Evolutionary conservation across 2,329 filamentous ascomycete species (phyloP).

Genomic region (Gnomoniopsis smithogilvyi): DNA sequence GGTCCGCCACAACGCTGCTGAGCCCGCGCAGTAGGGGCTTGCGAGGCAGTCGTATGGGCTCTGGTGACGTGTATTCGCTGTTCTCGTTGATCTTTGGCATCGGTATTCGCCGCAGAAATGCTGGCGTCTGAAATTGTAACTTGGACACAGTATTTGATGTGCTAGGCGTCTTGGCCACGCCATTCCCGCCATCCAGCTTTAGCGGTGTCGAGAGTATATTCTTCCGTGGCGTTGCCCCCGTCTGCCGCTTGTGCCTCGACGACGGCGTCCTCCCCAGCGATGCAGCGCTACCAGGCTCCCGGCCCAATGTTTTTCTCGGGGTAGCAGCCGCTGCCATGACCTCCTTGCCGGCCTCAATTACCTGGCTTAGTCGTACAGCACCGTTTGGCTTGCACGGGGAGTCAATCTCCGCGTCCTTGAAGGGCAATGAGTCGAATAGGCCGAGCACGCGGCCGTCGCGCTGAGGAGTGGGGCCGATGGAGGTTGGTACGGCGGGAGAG

Average conservation of each 20-base stretch:
- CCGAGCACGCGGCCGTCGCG: slow-evolving; percentile 74
- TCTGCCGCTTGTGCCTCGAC: slow-evolving; percentile 56
- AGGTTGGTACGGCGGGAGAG: slow-evolving; percentile 55
- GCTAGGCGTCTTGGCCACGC: slow-evolving; percentile 41
- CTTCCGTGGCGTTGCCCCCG: slow-evolving; percentile 12
- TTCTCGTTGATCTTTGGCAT: slow-evolving; percentile 57
- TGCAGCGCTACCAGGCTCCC: slow-evolving; percentile 26
- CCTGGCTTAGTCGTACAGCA: slow-evolving; percentile 30
- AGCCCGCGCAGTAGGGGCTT: slow-evolving; percentile 66
- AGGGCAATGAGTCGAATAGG: slow-evolving; percentile 67
- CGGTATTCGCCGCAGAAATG: slow-evolving; percentile 59
- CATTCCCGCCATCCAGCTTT: slow-evolving; percentile 42
- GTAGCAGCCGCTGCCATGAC: slow-evolving; percentile 37
- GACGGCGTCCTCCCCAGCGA: slow-evolving; percentile 47
- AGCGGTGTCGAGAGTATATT: slow-evolving; percentile 50
- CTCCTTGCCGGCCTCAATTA: slow-evolving; percentile 24
- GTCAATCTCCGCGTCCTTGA: slow-evolving; percentile 40
- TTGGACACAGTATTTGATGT: slow-evolving; percentile 43
- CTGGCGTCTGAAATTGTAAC: slow-evolving; percentile 64
- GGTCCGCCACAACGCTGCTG: slow-evolving; percentile 69
- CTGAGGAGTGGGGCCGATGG: slow-evolving; percentile 76
- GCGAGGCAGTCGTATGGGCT: slow-evolving; percentile 50
- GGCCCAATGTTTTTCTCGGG: slow-evolving; percentile 37
- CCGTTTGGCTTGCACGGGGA: slow-evolving; percentile 43
- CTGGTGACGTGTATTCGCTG: slow-evolving; percentile 43